Conservation (phyloP, 2,329 filamentous ascomycete species). For the Alternaria gansuensis region DNA sequence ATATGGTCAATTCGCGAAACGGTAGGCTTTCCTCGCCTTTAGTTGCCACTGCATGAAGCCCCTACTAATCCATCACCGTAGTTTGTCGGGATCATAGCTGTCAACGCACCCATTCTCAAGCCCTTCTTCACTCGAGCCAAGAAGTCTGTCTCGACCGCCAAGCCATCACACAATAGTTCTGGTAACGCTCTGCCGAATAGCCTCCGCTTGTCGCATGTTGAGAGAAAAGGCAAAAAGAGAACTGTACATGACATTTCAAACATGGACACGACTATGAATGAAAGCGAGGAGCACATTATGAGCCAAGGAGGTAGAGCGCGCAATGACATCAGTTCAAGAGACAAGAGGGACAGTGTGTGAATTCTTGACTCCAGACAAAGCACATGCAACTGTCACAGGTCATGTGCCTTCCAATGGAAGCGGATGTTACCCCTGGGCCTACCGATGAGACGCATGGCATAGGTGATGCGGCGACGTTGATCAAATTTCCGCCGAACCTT, state of each 20-base stretch:
- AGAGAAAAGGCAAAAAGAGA: constrained; percentile 10
- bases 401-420: neutral
- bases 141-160: constrained; percentile 4
- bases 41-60: neutral
- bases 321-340: neutral
- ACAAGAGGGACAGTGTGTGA: neutral
- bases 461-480: neutral
- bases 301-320: neutral
- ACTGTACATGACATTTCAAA: constrained; percentile 13
- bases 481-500: neutral
- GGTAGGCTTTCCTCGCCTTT: neutral
- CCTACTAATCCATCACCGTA: neutral
- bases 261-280: constrained; percentile 9
- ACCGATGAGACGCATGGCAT: neutral
- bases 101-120: constrained; percentile 13
- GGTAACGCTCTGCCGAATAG: neutral
- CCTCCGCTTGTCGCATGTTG: constrained; percentile 12
- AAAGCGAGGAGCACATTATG: constrained; percentile 11
- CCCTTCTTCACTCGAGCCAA: constrained; percentile 9
- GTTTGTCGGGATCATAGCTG: constrained; percentile 14
- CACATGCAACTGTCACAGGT: neutral
- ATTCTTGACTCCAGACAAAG: neutral
- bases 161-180: constrained; percentile 1
- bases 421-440: too few species aligned
- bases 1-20: constrained; percentile 18